Percentiles rank a stretch among this genome's conserved stretches.
Conservation (phyloP, 352 stramenopile genomes). For the Phytopythium litorale region DNA sequence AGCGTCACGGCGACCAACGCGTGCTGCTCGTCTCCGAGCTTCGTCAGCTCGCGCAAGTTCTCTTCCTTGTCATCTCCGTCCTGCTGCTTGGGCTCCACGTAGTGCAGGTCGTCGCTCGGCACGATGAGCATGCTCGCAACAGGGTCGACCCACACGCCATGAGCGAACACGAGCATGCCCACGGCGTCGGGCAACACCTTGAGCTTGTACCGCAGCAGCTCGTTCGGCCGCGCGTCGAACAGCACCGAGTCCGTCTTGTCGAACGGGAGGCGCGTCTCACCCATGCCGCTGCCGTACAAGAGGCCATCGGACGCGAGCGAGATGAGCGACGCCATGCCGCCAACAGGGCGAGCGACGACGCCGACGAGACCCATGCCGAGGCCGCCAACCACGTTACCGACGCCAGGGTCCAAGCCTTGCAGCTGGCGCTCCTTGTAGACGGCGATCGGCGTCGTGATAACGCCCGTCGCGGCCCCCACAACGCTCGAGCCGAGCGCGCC, state of each 20-base stretch:
- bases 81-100: conserved; percentile 19
- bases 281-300: conserved; percentile 54
- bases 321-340: conserved; percentile 71
- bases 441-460: conserved; percentile 74
- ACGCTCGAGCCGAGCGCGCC: conserved; percentile 72
- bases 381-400: conserved; percentile 64
- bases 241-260: conserved; percentile 21
- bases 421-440: conserved; percentile 66
- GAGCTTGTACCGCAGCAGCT: conserved; percentile 73
- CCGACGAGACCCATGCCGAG: conserved; percentile 78
- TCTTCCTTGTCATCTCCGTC: conserved; percentile 17
- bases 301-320: conserved; percentile 76
- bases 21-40: conserved; percentile 20
- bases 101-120: conserved; percentile 20
- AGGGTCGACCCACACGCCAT: conserved; percentile 57
- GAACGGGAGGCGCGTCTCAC: conserved; percentile 27
- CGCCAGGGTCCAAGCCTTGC: conserved; percentile 51
- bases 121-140: conserved; percentile 15
- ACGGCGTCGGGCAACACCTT: conserved; percentile 59
- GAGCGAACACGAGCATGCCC: conserved; percentile 51
- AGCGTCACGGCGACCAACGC: conserved; percentile 38
- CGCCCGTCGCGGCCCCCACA: conserved; percentile 65
- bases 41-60: conserved; percentile 26
- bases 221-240: conserved; percentile 58
- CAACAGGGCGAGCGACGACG: conserved; percentile 73